Conservation (phyloP, 345 rosid species). For the Eucalyptus regnans region DNA sequence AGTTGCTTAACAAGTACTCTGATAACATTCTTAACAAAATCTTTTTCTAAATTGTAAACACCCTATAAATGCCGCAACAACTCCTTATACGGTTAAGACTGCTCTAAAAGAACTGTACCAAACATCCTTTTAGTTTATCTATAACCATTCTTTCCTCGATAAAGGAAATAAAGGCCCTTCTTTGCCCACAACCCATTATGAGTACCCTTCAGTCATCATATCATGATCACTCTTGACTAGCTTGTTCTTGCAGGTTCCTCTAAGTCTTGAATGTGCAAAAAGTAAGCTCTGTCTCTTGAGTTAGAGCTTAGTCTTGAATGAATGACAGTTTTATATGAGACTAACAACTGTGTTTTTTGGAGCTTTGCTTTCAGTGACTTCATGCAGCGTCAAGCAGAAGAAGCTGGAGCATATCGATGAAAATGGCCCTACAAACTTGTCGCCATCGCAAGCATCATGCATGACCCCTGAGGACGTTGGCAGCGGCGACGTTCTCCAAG, state of each 20-base stretch:
- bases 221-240: background rate
- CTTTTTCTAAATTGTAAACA: background rate
- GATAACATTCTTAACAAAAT: background rate
- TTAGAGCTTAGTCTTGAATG: background rate
- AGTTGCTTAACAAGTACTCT: background rate
- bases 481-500: constrained; percentile 27
- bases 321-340: background rate
- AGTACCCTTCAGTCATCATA: background rate
- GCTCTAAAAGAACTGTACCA: background rate
- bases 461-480: constrained; percentile 55
- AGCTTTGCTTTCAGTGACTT: constrained; percentile 19
- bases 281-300: background rate
- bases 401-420: constrained; percentile 80
- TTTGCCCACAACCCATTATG: background rate
- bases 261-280: background rate
- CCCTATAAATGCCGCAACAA: background rate
- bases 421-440: constrained; percentile 38
- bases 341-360: background rate
- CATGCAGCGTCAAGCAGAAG: constrained; percentile 13
- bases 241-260: background rate
- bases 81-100: background rate
- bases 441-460: background rate
- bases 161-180: background rate
- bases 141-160: background rate
- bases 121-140: background rate